Conservation (phyloP, 257 asterid species). For the Datura wrightii region DNA sequence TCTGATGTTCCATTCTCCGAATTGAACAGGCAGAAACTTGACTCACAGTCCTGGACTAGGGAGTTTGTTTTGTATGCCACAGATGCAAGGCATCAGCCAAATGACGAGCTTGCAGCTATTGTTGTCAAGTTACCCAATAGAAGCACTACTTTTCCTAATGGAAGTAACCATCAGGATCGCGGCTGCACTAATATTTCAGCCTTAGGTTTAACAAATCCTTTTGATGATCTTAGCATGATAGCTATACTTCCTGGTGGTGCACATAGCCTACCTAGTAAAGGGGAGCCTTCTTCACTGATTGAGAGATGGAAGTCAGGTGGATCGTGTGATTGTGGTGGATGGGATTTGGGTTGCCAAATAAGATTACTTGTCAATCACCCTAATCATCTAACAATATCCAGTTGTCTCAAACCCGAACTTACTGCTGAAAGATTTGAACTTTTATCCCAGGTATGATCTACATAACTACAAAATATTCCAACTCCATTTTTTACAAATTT, state of each 20-base stretch:
- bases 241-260: conserved; percentile 83
- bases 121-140: conserved; percentile 53
- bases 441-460: conserved; percentile 56
- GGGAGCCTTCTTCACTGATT: conserved; percentile 73
- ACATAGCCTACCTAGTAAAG: conserved; percentile 73
- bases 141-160: conserved; percentile 4
- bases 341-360: conserved; percentile 81
- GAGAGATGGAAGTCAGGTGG: conserved; percentile 83
- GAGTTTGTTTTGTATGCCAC: conserved; percentile 65
- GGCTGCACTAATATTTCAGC: conserved; percentile 2
- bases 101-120: conserved; percentile 71
- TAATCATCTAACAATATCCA: conserved; percentile 31
- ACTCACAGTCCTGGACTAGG: conserved; percentile 40
- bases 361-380: conserved; percentile 45
- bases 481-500: neutral
- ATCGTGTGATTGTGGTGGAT: conserved; percentile 87
- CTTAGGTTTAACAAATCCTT: conserved; percentile 36
- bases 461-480: conserved; percentile 24
- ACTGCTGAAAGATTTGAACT: conserved; percentile 53
- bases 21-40: conserved; percentile 29
- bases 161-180: conserved; percentile 26
- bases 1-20: conserved; percentile 48
- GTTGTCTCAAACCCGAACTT: conserved; percentile 40
- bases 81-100: conserved; percentile 45
- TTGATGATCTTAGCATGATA: conserved; percentile 41